Evolutionary conservation across 2,329 filamentous ascomycete genomes (phyloP).

Genomic region (Fusarium beomiforme): DNA sequence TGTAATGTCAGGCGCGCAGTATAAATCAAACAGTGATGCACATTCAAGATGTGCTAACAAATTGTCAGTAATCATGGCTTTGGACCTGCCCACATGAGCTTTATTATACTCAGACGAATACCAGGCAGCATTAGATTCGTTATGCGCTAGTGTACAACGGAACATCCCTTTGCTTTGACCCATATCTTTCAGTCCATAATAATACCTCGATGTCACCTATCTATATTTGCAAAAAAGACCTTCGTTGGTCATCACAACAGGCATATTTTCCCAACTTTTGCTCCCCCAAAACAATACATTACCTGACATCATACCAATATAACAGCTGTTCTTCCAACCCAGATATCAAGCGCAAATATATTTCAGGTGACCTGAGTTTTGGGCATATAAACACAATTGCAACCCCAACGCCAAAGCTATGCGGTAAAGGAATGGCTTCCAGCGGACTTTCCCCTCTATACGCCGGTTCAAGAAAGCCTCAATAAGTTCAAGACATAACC

Average conservation of each 20-base stretch:
- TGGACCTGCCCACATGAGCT: not conserved
- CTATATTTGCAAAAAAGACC: constrained; percentile 14
- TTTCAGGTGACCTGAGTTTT: constrained; percentile 20
- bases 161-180: constrained; percentile 3
- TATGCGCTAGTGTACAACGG: constrained; percentile 40
- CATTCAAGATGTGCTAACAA: not conserved
- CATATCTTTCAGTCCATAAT: not conserved
- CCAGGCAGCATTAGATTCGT: constrained; percentile 37
- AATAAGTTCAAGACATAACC: constrained; percentile 16
- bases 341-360: constrained; percentile 35
- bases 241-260: constrained; percentile 9
- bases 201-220: constrained; percentile 4
- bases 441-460: constrained; percentile 21
- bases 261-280: constrained; percentile 24
- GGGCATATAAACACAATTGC: constrained; percentile 22
- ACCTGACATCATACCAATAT: constrained; percentile 30
- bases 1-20: not conserved
- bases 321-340: constrained; percentile 14
- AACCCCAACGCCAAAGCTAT: constrained; percentile 44
- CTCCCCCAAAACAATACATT: constrained; percentile 19
- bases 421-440: constrained; percentile 39
- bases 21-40: not conserved
- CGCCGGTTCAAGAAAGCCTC: constrained; percentile 32
- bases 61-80: not conserved
- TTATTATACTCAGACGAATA: constrained; percentile 5